These are phyloP conservation scores for Coemansia asiatica DNA, from an alignment of 192 early-diverging fungal species.

Conservation along the genomic window DNA sequence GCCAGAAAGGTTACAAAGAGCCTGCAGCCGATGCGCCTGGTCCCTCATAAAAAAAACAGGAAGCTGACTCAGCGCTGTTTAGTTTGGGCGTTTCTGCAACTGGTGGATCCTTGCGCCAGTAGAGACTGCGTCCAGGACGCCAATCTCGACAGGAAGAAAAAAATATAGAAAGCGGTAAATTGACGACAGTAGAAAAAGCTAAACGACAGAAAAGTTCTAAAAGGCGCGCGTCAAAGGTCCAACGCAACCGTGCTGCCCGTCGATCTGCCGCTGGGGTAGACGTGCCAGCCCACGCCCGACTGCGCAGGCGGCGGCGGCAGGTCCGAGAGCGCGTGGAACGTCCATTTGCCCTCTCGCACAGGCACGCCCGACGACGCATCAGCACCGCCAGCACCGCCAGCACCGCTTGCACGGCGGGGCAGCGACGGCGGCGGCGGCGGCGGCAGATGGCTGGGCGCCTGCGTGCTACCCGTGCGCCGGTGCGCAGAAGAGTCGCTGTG, in stretches of 20 bases:
- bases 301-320: conserved; percentile 36
- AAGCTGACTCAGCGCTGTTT: not conserved
- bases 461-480: conserved; percentile 25
- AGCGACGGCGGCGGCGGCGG: conserved; percentile 32
- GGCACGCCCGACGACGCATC: conserved; percentile 17
- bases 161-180: not conserved
- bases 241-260: conserved; percentile 36
- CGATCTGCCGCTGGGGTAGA: conserved; percentile 43
- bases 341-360: conserved; percentile 50
- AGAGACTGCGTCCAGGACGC: too few species aligned
- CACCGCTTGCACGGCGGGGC: conserved; percentile 6
- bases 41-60: not conserved
- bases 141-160: not conserved
- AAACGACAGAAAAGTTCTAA: not conserved
- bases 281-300: conserved; percentile 18
- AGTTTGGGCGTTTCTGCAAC: too few species aligned
- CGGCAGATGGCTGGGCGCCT: conserved; percentile 29
- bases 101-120: too few species aligned
- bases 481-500: conserved; percentile 4
- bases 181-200: not conserved
- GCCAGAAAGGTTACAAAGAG: not conserved
- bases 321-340: conserved; percentile 38
- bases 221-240: conserved; percentile 13
- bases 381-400: not conserved
- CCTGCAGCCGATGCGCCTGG: not conserved